Evolutionary conservation across 768 basidiomycete genomes (phyloP).

Genomic region (Lactarius evosmus): DNA sequence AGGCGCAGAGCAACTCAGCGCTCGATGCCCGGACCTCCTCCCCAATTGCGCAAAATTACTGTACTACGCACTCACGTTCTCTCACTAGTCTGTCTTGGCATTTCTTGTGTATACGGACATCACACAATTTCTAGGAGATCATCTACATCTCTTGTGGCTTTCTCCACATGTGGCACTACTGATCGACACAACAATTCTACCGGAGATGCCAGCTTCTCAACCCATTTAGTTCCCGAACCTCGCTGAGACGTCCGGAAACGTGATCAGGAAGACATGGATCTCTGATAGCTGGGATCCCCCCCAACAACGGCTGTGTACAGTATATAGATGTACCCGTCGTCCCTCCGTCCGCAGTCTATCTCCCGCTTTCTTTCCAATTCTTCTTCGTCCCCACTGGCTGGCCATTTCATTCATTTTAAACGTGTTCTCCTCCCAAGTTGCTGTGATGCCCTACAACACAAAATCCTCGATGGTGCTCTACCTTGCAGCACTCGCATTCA

Average conservation of each 20-base stretch:
- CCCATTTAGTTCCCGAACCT: background rate
- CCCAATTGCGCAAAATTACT: background rate
- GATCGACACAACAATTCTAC: background rate
- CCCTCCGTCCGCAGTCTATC: background rate
- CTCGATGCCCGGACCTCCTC: background rate
- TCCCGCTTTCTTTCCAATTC: background rate
- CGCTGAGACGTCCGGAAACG: background rate
- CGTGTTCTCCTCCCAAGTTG: background rate
- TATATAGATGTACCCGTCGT: background rate
- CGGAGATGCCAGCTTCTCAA: background rate
- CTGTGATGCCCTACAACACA: background rate
- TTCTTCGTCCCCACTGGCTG: background rate
- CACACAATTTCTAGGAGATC: background rate
- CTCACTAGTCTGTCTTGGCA: background rate
- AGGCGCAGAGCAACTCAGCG: background rate
- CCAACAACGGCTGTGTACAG: background rate
- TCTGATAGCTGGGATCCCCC: background rate
- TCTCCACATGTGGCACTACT: background rate
- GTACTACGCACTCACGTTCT: background rate
- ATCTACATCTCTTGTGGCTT: background rate
- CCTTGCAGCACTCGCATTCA: background rate
- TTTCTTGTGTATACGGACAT: background rate
- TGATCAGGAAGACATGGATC: background rate
- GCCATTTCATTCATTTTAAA: background rate
- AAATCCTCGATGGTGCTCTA: background rate